phyloP scores from a whole-genome alignment of 768 basidiomycete genomes.

The Psilocybe cubensis region DNA sequence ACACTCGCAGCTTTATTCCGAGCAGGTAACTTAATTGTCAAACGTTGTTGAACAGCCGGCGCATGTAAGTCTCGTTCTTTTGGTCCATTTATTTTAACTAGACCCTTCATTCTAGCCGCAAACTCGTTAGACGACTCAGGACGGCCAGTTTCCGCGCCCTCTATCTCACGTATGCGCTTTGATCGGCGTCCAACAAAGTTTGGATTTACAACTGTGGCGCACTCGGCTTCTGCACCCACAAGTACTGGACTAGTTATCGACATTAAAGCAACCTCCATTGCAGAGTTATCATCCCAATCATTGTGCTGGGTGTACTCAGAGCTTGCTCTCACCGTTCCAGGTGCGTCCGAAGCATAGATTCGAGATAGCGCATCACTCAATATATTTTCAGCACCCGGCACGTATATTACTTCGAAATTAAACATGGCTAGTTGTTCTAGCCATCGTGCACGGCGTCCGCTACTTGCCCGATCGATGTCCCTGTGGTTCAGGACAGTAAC shows the following conservation, averaged over 20 bases:
- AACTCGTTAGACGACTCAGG: conserved; percentile 13
- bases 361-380: conserved; percentile 44
- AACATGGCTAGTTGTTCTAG: conserved; percentile 40
- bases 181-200: too few relatives aligned
- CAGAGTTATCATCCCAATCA: conserved; percentile 16
- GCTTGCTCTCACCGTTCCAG: conserved; percentile 19
- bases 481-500: conserved; percentile 34
- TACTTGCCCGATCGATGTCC: too few relatives aligned
- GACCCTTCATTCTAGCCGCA: conserved; percentile 1
- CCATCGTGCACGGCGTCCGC: conserved; percentile 40
- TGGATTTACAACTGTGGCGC: neutral
- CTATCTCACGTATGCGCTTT: neutral
- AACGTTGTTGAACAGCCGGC: too few relatives aligned
- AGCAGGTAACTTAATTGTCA: too few relatives aligned
- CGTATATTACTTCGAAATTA: conserved; percentile 37
- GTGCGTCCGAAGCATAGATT: conserved; percentile 24
- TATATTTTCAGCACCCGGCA: conserved; percentile 39
- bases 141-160: conserved; percentile 3
- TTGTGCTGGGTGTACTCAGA: conserved; percentile 21
- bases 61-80: conserved; percentile 23
- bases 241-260: conserved; percentile 2
- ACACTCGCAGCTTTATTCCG: too few relatives aligned
- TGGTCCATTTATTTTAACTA: conserved; percentile 7
- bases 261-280: neutral
- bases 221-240: neutral